These are phyloP conservation scores for Passiflora organensis DNA, from an alignment of 345 rosid genomes.

Conservation along the genomic window DNA sequence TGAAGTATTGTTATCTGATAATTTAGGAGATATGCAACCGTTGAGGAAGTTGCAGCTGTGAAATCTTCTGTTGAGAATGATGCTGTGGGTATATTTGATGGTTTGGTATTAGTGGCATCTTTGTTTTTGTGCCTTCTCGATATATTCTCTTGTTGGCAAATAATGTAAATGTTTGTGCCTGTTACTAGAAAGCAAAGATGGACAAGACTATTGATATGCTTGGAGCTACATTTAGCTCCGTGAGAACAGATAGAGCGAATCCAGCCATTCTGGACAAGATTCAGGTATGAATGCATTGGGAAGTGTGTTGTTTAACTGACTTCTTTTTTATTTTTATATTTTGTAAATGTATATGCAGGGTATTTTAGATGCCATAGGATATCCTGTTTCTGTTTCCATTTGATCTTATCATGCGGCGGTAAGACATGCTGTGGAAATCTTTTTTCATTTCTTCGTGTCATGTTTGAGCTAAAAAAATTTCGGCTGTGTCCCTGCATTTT, in stretches of 20 bases:
- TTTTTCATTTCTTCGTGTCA: not conserved
- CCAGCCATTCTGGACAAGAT: slow-evolving; percentile 83
- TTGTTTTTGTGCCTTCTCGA: not conserved
- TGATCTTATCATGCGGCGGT: too few species aligned
- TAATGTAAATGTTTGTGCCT: not conserved
- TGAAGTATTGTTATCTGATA: slow-evolving; percentile 42
- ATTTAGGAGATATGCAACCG: slow-evolving; percentile 53
- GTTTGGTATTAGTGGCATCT: not conserved
- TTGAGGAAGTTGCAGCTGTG: slow-evolving; percentile 87
- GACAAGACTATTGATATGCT: slow-evolving; percentile 82
- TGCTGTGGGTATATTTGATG: slow-evolving; percentile 45
- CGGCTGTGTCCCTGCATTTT: too few species aligned
- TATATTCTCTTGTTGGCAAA: not conserved
- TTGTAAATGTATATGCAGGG: too few species aligned
- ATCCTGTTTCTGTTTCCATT: too few species aligned
- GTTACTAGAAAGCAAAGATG: slow-evolving; percentile 71
- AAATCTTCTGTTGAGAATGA: slow-evolving; percentile 70
- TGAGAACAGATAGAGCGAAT: slow-evolving; percentile 84
- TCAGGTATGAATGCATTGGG: slow-evolving; percentile 38
- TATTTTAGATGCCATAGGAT: too few species aligned
- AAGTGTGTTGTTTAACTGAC: not conserved
- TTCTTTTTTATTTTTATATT: too few species aligned
- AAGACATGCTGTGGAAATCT: not conserved
- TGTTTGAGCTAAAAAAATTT: not conserved
- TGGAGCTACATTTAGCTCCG: slow-evolving; percentile 67